Conservation (phyloP, 164 flowering plant genomes). For the Echeveria elegans region DNA sequence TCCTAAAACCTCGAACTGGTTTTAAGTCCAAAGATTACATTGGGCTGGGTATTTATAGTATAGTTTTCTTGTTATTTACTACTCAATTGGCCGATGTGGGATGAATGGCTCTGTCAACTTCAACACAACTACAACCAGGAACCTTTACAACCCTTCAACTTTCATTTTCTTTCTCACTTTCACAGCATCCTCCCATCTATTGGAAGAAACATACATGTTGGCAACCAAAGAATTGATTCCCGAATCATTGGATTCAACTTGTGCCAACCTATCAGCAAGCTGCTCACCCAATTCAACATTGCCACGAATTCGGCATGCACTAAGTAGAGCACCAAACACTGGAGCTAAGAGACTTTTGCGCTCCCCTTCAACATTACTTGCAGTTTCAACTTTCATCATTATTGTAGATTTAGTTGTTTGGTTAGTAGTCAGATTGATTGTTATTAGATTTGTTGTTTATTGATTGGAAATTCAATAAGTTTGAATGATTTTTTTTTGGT, state of each 20-base stretch:
- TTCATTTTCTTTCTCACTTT: slow-evolving; percentile 63
- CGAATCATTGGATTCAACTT: slow-evolving; percentile 38
- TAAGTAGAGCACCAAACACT: slow-evolving; percentile 66
- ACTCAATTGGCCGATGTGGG: no score
- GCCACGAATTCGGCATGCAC: slow-evolving; percentile 65
- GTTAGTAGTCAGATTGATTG: no score
- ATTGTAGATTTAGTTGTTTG: no score
- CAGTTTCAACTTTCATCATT: no score
- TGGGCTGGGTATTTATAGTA: no score
- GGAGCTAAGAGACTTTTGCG: slow-evolving; percentile 34
- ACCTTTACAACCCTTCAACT: slow-evolving; percentile 41
- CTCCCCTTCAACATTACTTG: no score
- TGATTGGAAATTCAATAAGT: no score
- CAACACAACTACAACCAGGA: slow-evolving; percentile 78
- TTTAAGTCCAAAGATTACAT: no score
- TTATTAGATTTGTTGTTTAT: no score
- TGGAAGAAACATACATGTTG: slow-evolving; percentile 65
- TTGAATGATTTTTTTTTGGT: no score
- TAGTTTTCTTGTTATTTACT: no score
- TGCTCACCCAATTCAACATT: slow-evolving; percentile 64
- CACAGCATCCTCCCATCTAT: slow-evolving; percentile 64
- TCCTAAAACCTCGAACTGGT: no score
- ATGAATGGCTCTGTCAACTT: slow-evolving; percentile 40
- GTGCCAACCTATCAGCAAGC: slow-evolving; percentile 30
- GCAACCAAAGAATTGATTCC: slow-evolving; percentile 54